phyloP scores from a whole-genome alignment of 805 yeast species.

The Teunomyces atbi region DNA sequence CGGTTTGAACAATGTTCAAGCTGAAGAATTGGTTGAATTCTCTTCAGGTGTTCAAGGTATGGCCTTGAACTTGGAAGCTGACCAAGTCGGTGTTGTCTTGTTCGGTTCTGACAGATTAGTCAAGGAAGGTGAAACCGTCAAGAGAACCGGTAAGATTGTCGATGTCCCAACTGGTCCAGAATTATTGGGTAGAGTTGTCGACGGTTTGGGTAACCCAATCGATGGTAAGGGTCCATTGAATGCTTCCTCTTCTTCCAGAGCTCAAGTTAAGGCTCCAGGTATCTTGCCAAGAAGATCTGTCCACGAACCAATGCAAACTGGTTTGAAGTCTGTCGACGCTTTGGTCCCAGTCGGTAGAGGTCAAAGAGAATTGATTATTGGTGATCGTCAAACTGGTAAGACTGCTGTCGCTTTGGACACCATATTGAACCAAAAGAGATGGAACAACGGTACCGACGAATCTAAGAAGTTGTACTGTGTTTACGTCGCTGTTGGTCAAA shows the following conservation, averaged over 20 bases:
- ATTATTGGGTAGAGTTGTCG: constrained; percentile 98
- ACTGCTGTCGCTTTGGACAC: constrained; percentile 99
- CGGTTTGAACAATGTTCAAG: constrained; percentile 99
- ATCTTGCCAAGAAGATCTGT: constrained; percentile 99
- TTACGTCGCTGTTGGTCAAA: constrained; percentile 99
- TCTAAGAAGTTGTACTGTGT: constrained; percentile 98
- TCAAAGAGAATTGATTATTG: constrained; percentile 99
- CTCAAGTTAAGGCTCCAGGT: constrained; percentile 99
- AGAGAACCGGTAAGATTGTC: constrained; percentile 99
- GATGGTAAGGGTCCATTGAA: constrained; percentile 99
- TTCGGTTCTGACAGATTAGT: constrained; percentile 99
- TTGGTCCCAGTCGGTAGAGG: constrained; percentile 99
- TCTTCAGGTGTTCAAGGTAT: constrained; percentile 99
- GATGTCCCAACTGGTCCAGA: constrained; percentile 99
- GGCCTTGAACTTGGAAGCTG: constrained; percentile 99
- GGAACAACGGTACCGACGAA: constrained; percentile 95
- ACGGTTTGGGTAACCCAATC: constrained; percentile 98
- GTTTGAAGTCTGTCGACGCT: constrained; percentile 98
- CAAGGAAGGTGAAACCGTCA: constrained; percentile 99
- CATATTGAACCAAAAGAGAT: constrained; percentile 98
- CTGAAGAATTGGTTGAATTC: constrained; percentile 99
- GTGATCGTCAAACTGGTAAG: constrained; percentile 99
- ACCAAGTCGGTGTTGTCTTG: constrained; percentile 99
- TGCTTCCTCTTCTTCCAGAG: constrained; percentile 82
- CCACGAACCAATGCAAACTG: constrained; percentile 99